Percentiles rank a stretch among this genome's conserved stretches.
Evolutionary conservation across 2,329 filamentous ascomycete genomes (phyloP).

Genomic region (Diplodia seriata): DNA sequence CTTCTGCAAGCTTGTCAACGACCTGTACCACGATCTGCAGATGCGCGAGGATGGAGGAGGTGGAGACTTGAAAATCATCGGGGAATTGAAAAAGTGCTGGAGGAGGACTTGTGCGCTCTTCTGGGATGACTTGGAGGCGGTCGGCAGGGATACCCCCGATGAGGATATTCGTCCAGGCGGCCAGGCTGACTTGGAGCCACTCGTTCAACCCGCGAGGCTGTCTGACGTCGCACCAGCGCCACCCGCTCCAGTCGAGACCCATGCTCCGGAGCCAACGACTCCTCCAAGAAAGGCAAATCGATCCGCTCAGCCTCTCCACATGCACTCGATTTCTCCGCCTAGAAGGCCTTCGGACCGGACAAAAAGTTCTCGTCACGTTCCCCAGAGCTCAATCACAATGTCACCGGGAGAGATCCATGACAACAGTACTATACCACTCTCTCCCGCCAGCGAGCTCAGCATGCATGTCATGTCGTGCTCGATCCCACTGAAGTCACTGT

Average conservation of each 20-base stretch:
- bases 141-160: slow-evolving; percentile 64
- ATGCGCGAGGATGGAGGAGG: slow-evolving; percentile 60
- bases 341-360: slow-evolving; percentile 18
- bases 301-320: not conserved
- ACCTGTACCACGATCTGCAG: slow-evolving; percentile 60
- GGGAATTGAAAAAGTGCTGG: slow-evolving; percentile 97
- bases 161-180: slow-evolving; percentile 78
- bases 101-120: slow-evolving; percentile 86
- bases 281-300: slow-evolving; percentile 15
- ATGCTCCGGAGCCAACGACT: slow-evolving; percentile 11
- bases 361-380: slow-evolving; percentile 45
- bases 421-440: slow-evolving; percentile 47
- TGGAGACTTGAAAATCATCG: slow-evolving; percentile 82
- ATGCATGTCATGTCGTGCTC: slow-evolving; percentile 67
- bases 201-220: not conserved
- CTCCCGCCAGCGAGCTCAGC: slow-evolving; percentile 58
- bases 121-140: slow-evolving; percentile 79
- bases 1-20: slow-evolving; percentile 83
- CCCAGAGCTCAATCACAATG: slow-evolving; percentile 47
- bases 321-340: slow-evolving; percentile 4
- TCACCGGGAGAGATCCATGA: slow-evolving; percentile 42
- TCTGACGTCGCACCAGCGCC: not conserved
- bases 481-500: slow-evolving; percentile 54
- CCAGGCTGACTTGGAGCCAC: slow-evolving; percentile 55
- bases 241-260: not conserved